These are phyloP conservation scores for Chaetomium sp. DNA, from an alignment of 2,329 filamentous ascomycete species.

Conservation along the genomic window DNA sequence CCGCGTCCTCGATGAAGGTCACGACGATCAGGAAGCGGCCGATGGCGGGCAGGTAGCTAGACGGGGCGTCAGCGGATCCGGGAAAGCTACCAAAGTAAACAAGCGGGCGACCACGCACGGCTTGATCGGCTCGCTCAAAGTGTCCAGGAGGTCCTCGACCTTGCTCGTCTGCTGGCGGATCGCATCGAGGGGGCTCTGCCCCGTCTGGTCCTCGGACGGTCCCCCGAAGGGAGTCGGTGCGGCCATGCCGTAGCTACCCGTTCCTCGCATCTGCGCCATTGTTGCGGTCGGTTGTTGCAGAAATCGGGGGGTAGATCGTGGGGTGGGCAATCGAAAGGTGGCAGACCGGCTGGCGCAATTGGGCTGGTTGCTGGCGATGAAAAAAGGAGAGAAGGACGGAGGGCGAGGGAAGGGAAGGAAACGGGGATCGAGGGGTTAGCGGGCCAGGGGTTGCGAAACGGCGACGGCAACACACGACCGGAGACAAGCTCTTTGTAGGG, in stretches of 20 bases:
- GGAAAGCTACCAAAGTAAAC: neutral
- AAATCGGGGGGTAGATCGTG: conserved; percentile 7
- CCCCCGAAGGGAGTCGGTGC: conserved; percentile 70
- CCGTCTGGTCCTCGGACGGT: conserved; percentile 57
- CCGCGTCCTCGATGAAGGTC: conserved; percentile 94
- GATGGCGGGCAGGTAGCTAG: conserved; percentile 88
- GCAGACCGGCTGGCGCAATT: conserved; percentile 30
- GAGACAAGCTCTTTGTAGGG: neutral
- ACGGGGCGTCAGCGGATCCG: conserved; percentile 33
- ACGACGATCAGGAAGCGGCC: conserved; percentile 97
- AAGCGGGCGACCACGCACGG: conserved; percentile 65
- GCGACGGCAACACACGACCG: neutral
- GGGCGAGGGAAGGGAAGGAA: neutral
- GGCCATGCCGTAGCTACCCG: conserved; percentile 81
- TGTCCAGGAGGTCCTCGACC: conserved; percentile 92
- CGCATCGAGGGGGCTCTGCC: conserved; percentile 79
- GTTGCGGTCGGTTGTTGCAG: conserved; percentile 14
- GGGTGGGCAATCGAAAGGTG: conserved; percentile 4
- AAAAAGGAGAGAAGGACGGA: neutral
- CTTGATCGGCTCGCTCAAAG: conserved; percentile 85
- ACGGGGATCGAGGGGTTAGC: conserved; percentile 11
- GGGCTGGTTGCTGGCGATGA: neutral
- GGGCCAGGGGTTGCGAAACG: conserved; percentile 16
- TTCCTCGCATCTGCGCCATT: conserved; percentile 60
- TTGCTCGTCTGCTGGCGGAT: conserved; percentile 96